Evolutionary conservation across 768 basidiomycete species (phyloP), one percentile per base, ranked within the genome.

Genomic region (Macrolepiota dolichaula): DNA sequence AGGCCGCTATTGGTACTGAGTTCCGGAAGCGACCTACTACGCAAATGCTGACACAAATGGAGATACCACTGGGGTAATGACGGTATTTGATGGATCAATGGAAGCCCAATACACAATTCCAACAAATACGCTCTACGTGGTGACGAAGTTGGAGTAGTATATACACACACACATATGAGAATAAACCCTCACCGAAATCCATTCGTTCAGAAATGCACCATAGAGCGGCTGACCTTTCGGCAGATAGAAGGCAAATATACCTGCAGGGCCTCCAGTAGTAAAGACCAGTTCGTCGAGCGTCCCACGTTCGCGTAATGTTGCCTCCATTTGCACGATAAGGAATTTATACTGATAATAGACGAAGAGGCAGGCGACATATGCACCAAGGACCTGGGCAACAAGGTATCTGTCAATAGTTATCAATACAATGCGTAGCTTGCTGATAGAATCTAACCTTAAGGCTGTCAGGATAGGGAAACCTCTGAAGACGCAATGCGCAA

Each of bases 301-400:
- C 15, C 58, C 61, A 7, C 47, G 47, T 29, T 49, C 36, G 11
- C 47, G 55, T n/a, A 64, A 47, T 9, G 44, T 56, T 10, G 47
- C 55, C 58, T 66, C 65, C 13, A 59, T 54, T 22, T 50, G 61
- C 7, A 58, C 25, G 44, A 66, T 61, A n/a, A 64, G 27, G 5
- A 54, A 52, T 25, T 51, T 29, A 44, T 54, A 67, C 57, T 67
- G 66, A 46, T 55, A 37, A 57, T 65, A 65, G 35, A 59, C 53
- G 29, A 67, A 27, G 13, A 59, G 15, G 11, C 42, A 57, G 19
- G 66, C 64, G 13, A 67, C 51, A 19, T 67, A 65, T 52, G 64
- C 66, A 9, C 66, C 66, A 44, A 67, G 55, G n/a, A 65, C 65
- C 51, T 67, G 66, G 22, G 66, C 63, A 24, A 67, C 15, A 19